Base-by-base conservation (phyloP, 1,284 basidiomycete genomes). In the Ganoderma meredithae region DNA sequence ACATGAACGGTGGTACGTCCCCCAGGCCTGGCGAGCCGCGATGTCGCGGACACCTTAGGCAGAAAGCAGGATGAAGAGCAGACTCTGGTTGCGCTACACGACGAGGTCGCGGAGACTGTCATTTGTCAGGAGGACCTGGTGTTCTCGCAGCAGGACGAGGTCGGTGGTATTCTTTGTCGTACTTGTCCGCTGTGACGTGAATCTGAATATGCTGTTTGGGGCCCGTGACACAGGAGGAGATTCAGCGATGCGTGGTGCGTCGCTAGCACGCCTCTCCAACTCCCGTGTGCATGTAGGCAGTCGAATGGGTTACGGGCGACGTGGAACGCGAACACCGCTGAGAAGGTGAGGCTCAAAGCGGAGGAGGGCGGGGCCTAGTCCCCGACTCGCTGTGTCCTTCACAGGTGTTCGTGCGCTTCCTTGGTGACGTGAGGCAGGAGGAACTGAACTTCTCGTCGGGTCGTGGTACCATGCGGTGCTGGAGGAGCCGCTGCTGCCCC, bases 371-470 rank as follows among this genome's bases (percentile, higher is more conserved):
- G n/a, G 44, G n/a, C 40, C 44, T 60, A 55, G 25, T 62, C n/a
- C n/a, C n/a, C n/a, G n/a, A n/a, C n/a, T 31, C 60, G 15, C 52
- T 62, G 15, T 66, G 65, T 52, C 60, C 65, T 1, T 52, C 65
- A 3, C 62, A 60, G 64, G 60, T 66, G 17, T 56, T 66, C 41
- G 65, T 60, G 40, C 65, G 53, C 44, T 53, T 44, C 2, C 31
- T 66, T 15, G 52, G 60, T 7, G 80, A 88, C 40, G 71, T 79
- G 15, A 72, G 77, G 19, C 75, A 82, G n/a, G 79, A 81, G 12
- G 72, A 77, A n/a, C 81, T 92, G 69, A 89, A 89, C 79, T 85
- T 84, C 2, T 89, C 88, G 3, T 80, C 79, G 77, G 70, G 19
- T 69, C 69, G 31, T 69, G 77, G 71, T 80, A 79, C 68, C 69